Evolutionary conservation across 2,329 filamentous ascomycete species (phyloP), one percentile per base, ranked within the genome.

Genomic region (Hypoxylon sp.): DNA sequence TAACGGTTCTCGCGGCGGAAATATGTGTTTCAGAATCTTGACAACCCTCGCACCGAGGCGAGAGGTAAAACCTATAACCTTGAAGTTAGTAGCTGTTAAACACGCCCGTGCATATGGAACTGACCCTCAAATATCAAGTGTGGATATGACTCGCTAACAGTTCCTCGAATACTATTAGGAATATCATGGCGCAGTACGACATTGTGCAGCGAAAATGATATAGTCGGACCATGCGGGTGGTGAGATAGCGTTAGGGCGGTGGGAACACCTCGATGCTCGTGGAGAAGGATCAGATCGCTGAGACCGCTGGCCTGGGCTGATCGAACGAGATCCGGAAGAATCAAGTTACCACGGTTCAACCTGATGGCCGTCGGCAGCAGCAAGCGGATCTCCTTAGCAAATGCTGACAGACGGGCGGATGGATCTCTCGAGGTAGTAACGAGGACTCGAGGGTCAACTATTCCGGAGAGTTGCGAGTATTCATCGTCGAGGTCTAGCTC

Each of bases 171-270:
- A 43, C 90, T 88, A 68, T 95, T 93, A 1, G 95, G 94, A 19
- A 99, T 97, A 75, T 99, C 95, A 63, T 94, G 92, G 46, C 95
- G 89, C 52, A 99, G 82, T 8, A 97, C 90, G 3, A 98, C 94
- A 69, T 99, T 98, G 77, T 97, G 92, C 17, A 97, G 82, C 4
- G 90, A 93, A 78, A 97, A 97, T 8, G 91, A 93, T 28, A 90
- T 89, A 4, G 92, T 90, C n/a, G 91, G 88, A 0, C 91, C 91
- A 70, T 93, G 91, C 10, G 92, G 89, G 67, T 94, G 86, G 78
- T 95, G 89, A n/a, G 87, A 88, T 68, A 93, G 79, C 3, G 90
- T 92, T 70, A 99, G 81, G 1, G 93, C 94, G 0, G 94, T 97
- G 0, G 95, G 95, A 1, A 91, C 94, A 72, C 94, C 94, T 75